Base-by-base conservation (phyloP, 2,329 filamentous ascomycete species). In the Alternaria arbusti region DNA sequence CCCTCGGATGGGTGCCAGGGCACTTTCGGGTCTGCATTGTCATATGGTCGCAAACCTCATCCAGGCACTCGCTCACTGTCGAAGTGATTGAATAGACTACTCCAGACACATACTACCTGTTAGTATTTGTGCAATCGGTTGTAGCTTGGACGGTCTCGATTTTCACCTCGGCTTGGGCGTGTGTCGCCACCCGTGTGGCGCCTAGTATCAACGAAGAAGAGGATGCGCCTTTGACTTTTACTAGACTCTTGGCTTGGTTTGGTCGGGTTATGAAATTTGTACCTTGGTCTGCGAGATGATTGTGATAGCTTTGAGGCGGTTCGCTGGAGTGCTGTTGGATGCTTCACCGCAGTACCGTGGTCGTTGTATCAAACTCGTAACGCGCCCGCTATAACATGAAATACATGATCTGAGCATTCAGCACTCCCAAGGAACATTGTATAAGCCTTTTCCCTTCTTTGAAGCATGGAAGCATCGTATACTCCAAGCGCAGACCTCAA, bases 371-470 rank as follows among this genome's bases (percentile, higher is more conserved):
- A 15, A 40, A 13, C 32, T 5, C 17, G 46, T 36, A 13, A n/a
- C 17, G 26, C 26, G n/a, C 25, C 10, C 13, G 26, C 40, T 59
- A 44, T 12, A 20, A 46, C 26, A 4, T 23, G n/a, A 6, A 23
- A 26, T 20, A 30, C 20, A 25, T 43, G 10, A 26, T 40, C 25
- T 28, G 13, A 12, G 26, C 26, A 17, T 28, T 15, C n/a, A 32
- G 28, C 51, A 55, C 49, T 59, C 40, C 46, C 46, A 55, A 57
- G 57, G 54, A 60, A 45, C n/a, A 15, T 15, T n/a, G n/a, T 32
- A 7, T 23, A 12, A 43, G 49, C 47, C 32, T 52, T 59, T 54
- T 50, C 59, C 57, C 50, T 62, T 61, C 57, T 59, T 54, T 25
- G 28, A 44, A 49, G 17, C 49, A 28, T 55, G 32, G 43, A 46